Percentiles rank a stretch among this genome's conserved stretches.
These are phyloP conservation scores for Cryptococcus sp. DNA, from an alignment of 1,284 basidiomycete species.

Conservation along the genomic window DNA sequence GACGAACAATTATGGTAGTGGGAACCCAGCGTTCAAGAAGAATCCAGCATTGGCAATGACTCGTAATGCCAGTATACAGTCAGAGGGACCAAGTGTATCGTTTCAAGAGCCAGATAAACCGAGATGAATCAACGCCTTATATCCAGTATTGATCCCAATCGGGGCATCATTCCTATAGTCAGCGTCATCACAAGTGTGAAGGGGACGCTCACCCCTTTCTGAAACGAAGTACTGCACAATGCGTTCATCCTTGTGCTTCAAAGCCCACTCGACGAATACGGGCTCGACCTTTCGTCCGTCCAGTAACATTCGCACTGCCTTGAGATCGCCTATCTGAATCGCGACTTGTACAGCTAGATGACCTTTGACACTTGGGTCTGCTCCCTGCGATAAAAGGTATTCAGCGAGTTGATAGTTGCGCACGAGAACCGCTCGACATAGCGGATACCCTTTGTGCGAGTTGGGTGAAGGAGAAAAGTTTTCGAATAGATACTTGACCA, in stretches of 20 bases:
- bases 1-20: conserved; percentile 37
- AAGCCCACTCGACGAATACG: conserved; percentile 37
- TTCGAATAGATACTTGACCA: conserved; percentile 39
- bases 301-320: conserved; percentile 64
- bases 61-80: conserved; percentile 32
- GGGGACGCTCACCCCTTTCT: conserved; percentile 57
- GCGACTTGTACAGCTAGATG: conserved; percentile 66
- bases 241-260: conserved; percentile 53
- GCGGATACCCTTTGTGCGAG: conserved; percentile 67
- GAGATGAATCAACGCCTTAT: not conserved
- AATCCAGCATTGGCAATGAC: conserved; percentile 39
- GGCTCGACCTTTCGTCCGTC: conserved; percentile 48
- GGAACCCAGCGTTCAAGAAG: conserved; percentile 33
- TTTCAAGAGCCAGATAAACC: conserved; percentile 19
- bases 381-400: conserved; percentile 65
- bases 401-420: conserved; percentile 59
- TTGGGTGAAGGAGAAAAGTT: conserved; percentile 50
- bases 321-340: conserved; percentile 59
- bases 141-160: conserved; percentile 4
- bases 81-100: conserved; percentile 15
- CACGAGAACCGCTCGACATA: conserved; percentile 66
- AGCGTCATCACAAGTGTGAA: not conserved
- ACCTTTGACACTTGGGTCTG: conserved; percentile 59
- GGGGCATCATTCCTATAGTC: conserved; percentile 5
- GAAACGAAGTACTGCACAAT: conserved; percentile 65